Conservation (phyloP, 2,329 filamentous ascomycete species). For the Xylariaceae sp. region DNA sequence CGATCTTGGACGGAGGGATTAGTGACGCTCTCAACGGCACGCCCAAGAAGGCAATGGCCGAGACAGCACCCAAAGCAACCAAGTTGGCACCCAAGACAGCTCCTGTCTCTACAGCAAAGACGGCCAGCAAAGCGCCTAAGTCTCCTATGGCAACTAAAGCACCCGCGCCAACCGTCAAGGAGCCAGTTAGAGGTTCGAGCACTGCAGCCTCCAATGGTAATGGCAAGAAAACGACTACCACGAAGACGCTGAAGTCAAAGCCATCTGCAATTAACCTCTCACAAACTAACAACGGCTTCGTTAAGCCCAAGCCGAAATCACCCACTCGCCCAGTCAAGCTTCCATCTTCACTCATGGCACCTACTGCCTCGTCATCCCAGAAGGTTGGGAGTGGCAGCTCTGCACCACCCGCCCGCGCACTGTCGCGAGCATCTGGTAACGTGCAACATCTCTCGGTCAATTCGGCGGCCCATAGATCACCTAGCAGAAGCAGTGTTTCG, state of each 20-base stretch:
- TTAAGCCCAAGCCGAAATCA: slow-evolving; percentile 62
- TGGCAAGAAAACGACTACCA: slow-evolving; percentile 28
- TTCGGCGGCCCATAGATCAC: slow-evolving; percentile 35
- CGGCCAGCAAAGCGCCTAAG: slow-evolving; percentile 33
- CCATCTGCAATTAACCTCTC: slow-evolving; percentile 40
- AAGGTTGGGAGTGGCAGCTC: slow-evolving; percentile 45
- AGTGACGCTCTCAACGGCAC: slow-evolving; percentile 18
- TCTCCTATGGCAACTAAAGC: slow-evolving; percentile 35
- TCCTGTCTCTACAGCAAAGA: slow-evolving; percentile 28
- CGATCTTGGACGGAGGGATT: slow-evolving; percentile 14
- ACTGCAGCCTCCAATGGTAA: slow-evolving; percentile 33
- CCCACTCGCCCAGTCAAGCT: slow-evolving; percentile 65
- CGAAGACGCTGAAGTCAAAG: slow-evolving; percentile 35
- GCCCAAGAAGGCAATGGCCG: slow-evolving; percentile 21
- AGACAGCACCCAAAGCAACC: slow-evolving; percentile 29
- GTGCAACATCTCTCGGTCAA: slow-evolving; percentile 26
- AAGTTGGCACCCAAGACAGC: slow-evolving; percentile 21
- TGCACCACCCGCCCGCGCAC: slow-evolving; percentile 33
- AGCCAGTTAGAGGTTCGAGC: slow-evolving; percentile 27
- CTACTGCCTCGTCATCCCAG: slow-evolving; percentile 65
- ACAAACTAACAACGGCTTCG: slow-evolving; percentile 40
- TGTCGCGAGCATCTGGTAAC: slow-evolving; percentile 38
- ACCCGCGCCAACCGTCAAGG: slow-evolving; percentile 33
- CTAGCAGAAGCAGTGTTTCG: slow-evolving; percentile 43
- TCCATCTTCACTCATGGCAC: slow-evolving; percentile 63